Evolutionary conservation across 805 yeast species (phyloP), one percentile per base, ranked within the genome.

Genomic region (Diddensiella caesifluorescens): DNA sequence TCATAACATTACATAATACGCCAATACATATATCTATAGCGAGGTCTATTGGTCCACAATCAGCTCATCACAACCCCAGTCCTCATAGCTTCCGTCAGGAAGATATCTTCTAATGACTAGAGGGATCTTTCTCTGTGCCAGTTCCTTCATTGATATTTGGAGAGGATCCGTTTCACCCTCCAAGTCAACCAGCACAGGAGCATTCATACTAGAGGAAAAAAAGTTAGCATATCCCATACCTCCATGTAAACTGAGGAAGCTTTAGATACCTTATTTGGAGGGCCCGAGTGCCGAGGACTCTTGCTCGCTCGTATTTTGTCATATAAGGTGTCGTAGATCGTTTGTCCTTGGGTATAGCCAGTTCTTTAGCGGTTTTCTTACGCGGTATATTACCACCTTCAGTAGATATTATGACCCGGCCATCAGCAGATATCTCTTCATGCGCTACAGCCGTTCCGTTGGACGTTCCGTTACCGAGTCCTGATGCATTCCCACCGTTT

Each of bases 101-200:
- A 92, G 73, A 61, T 87, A 94, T 65, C 99, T 76, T 74, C 99
- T 79, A 37, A 92, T 85, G 35, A 94, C 95, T 56, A 92, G 73
- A 1, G 98, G 99, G 44, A 94, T 88, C 63, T 89, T 92, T 64
- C 85, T 80, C 64, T 92, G 97, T 1, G 95, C 77, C 49, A 92
- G 74, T 65, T 92, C 99, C 65, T 94, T 92, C 86, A 87, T 83
- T 47, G 99, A 97, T 49, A 92, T 92, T 64, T 89, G 96, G 60
- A 92, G 71, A 10, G 99, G 98, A 63, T 92, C 99, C 2, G 98
- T 94, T 64, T 94, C 99, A 59, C 98, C 98, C 67, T 92, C 99
- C 45, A 92, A 77, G 59, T 94, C 98, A 31, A 92, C 98, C 60
- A 92, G 75, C 2, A 92, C 97, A 2, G 98, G 98, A 1, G 99